Base-by-base conservation (phyloP, 148 eudicot species). In the Linanthus parryae region DNA sequence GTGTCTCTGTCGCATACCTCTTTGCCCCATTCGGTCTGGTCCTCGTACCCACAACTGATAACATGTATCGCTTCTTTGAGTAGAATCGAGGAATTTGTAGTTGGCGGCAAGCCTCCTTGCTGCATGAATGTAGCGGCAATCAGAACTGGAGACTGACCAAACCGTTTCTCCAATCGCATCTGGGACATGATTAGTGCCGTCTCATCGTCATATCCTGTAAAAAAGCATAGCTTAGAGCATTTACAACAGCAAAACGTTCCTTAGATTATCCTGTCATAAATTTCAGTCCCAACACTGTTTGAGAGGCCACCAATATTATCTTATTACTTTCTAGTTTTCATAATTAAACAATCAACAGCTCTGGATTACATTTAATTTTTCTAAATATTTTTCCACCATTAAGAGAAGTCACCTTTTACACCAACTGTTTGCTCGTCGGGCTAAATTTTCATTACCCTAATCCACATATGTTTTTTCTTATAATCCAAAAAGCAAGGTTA, bases 1-100 rank as follows among this genome's bases (percentile, higher is more conserved):
- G 2, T 5, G 8, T 17, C 19, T 13, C 8, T 1, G 17, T 18
- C 2, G 20, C 4, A 17, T 37, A 61, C 65, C 65, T 61, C 65
- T 51, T 52, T 61, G 40, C 85, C 85, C 85, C 85, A 79, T 20
- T 79, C 85, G 6, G 78, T 24, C 66, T 79, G 72, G 56, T 79
- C 85, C 64, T 79, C 85, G 6, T 79, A 79, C 3, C 84, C 80
- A 55, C 84, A 79, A 20, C 84, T 79, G 23, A 79, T 79, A 51
- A 79, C 85, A 53, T 75, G 81, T 53, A 79, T 75, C 12, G 85
- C 81, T 64, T 79, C 78, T 67, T 76, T 80, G 15, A 80, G 44
- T 18, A 76, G 82, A 29, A 64, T 70, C 37, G 74, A 79, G 31
- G 79, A 73, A 52, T 70, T 66, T 8, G 76, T 58, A 7, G 79